Percentiles rank a stretch among this genome's conserved stretches.
These are phyloP conservation scores for Fusarium anguioides DNA, from an alignment of 2,329 filamentous ascomycete genomes.

Conservation along the genomic window DNA sequence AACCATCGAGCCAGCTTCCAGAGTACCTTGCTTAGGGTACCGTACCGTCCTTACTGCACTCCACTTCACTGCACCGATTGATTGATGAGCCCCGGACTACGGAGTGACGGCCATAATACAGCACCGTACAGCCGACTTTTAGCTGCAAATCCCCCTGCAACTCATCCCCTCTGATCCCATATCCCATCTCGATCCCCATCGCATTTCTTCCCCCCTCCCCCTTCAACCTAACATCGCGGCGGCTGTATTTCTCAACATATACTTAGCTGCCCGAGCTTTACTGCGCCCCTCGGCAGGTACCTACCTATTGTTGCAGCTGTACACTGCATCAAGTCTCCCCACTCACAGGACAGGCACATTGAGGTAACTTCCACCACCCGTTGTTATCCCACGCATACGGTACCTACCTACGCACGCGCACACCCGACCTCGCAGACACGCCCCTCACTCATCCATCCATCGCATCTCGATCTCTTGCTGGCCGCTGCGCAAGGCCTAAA, in stretches of 20 bases:
- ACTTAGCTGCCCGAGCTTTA: constrained; percentile 27
- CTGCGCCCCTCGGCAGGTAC: constrained; percentile 31
- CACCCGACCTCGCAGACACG: constrained; percentile 32
- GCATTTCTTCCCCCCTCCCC: constrained; percentile 33
- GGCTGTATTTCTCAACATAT: constrained; percentile 29
- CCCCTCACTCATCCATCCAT: constrained; percentile 15
- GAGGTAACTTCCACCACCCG: constrained; percentile 31
- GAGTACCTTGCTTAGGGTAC: no score
- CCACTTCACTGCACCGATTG: not conserved
- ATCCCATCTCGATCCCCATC: constrained; percentile 38
- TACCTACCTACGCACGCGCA: constrained; percentile 14
- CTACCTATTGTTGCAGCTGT: constrained; percentile 4
- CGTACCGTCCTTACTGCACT: not conserved
- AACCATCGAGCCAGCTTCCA: constrained; percentile 23
- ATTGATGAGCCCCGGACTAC: constrained; percentile 9
- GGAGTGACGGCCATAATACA: constrained; percentile 5
- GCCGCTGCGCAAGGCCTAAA: constrained; percentile 37
- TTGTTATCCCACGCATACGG: constrained; percentile 24
- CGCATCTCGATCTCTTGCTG: constrained; percentile 47
- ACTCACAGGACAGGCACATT: constrained; percentile 2
- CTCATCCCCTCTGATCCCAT: constrained; percentile 34
- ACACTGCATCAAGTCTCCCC: constrained; percentile 15
- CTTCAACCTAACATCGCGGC: constrained; percentile 21
- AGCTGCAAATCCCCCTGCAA: constrained; percentile 39
- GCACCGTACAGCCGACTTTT: constrained; percentile 23